Evolutionary conservation across 2,329 filamentous ascomycete genomes (phyloP), one percentile per base, ranked within the genome.

Genomic region (Arthrobotrys entomopaga): DNA sequence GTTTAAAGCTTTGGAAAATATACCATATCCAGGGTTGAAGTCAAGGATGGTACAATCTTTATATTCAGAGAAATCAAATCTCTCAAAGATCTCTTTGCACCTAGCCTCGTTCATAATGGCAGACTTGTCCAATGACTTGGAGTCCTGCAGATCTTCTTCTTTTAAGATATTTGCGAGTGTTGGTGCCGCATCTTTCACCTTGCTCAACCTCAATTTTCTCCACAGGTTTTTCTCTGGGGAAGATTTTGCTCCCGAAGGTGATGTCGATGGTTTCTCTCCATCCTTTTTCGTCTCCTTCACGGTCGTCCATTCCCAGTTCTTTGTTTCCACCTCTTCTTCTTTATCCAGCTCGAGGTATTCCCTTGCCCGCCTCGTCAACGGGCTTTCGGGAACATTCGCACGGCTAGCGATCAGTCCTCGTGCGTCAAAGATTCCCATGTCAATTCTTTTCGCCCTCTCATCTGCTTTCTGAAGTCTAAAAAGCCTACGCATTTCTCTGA

Each of bases 31-130:
- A 0, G 94, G 94, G 80, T 93, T 92, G 65, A 97, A 83, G 80
- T 98, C 94, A 78, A 99, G 84, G 50, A 98, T 86, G 78, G 96
- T 93, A 82, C 93, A 93, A 63, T 91, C 91, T 57, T 84, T 83
- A 81, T 95, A 89, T 50, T 87, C 86, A 38, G 87, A 83, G 16
- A 98, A 85, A 1, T 86, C 87, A n/a, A 96, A 82, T 73, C 91
- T 91, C 5, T 87, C 80, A 52, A 96, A 78, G 13, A 91, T 83
- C 78, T 94, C 89, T 79, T 92, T 90, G 26, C 54, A 73, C 24
- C 61, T 60, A 7, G 26, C 20, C 61, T 73, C 69, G 26, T 48
- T 59, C 83, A 78, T 19, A 65, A 46, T 46, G 50, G 49, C 24
- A 1, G 46, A 38, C 20, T 46, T 74, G 11, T 60, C 43, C 40